Base-by-base conservation (phyloP, 495 filamentous ascomycete species). In the Cairneyella variabilis region DNA sequence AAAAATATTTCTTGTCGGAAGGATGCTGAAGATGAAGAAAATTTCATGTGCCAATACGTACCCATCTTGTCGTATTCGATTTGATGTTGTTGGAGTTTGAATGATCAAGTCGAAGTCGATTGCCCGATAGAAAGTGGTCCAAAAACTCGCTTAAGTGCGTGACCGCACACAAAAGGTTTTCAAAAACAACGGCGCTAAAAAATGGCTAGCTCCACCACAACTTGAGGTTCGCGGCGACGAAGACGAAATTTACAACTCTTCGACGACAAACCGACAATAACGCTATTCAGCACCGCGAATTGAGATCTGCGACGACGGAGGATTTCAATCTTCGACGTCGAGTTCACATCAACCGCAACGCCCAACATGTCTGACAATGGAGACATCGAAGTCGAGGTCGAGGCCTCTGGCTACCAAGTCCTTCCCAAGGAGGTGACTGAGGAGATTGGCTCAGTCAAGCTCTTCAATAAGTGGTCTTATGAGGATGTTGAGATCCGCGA, bases 401-500 rank as follows among this genome's bases (percentile, higher is more conserved):
- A 32, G 28, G 28, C 78, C 59, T 73, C 72, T 68, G 80, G 76
- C 73, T 86, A 85, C 75, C 72, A 81, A 62, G 84, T 93, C 69
- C 88, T 99, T 65, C 93, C 93, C 71, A 97, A 95, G 83, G 95
- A 97, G 57, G 89, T 96, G 64, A 76, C 80, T 60, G 78, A 84
- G 58, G 89, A 96, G 76, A 84, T 93, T 78, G 93, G 92, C 69
- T 86, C 78, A 77, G 80, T 95, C 70, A 96, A 96, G 86, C 88
- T 99, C 59, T 99, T 99, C 88, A 95, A 86, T 78, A 89, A 88
- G 69, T 90, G 86, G 80, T 91, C 83, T 76, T 99, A 97, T 77
- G 95, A 97, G 73, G 92, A 97, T 84, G 95, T 99, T 65, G 93
- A 99, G 80, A 93, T 97, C 71, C 83, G 93, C 65, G 93, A 99